Conservation (phyloP, 805 yeast genomes). For the Priceomyces melissophilus region DNA sequence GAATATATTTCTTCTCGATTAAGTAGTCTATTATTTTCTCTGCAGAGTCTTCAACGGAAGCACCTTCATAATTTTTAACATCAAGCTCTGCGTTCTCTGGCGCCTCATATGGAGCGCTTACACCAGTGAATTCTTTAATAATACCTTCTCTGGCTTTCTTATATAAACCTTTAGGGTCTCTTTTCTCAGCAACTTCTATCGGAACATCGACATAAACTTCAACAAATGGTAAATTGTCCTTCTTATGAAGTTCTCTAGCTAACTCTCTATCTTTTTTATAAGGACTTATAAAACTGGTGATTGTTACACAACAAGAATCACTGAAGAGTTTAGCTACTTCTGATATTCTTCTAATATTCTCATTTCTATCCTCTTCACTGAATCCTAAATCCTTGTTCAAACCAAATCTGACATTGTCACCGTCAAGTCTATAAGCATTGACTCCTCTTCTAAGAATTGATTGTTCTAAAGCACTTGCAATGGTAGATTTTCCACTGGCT, state of each 20-base stretch:
- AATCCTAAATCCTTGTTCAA: constrained; percentile 93
- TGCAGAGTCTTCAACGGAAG: constrained; percentile 79
- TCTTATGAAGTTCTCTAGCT: constrained; percentile 82
- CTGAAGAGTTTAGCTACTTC: constrained; percentile 94
- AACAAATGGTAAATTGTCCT: constrained; percentile 72
- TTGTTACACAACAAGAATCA: constrained; percentile 82
- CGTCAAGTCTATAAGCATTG: constrained; percentile 85
- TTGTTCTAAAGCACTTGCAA: constrained; percentile 93
- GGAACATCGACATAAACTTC: constrained; percentile 95
- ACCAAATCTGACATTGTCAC: constrained; percentile 92
- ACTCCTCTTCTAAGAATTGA: constrained; percentile 64
- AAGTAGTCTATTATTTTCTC: constrained; percentile 66
- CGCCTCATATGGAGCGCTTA: constrained; percentile 93
- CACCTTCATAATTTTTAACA: constrained; percentile 62
- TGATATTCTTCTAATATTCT: constrained; percentile 90
- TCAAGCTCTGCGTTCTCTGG: constrained; percentile 84
- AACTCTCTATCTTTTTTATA: constrained; percentile 78
- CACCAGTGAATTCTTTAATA: constrained; percentile 92
- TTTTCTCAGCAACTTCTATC: constrained; percentile 87
- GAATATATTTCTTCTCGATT: constrained; percentile 44
- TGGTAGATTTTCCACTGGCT: constrained; percentile 92
- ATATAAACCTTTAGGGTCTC: constrained; percentile 96
- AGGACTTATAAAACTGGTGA: constrained; percentile 92
- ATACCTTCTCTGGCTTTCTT: constrained; percentile 95
- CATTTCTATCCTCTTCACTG: constrained; percentile 86